Evolutionary conservation across 2,329 filamentous ascomycete genomes (phyloP).

Genomic region (Penicillium sp.): DNA sequence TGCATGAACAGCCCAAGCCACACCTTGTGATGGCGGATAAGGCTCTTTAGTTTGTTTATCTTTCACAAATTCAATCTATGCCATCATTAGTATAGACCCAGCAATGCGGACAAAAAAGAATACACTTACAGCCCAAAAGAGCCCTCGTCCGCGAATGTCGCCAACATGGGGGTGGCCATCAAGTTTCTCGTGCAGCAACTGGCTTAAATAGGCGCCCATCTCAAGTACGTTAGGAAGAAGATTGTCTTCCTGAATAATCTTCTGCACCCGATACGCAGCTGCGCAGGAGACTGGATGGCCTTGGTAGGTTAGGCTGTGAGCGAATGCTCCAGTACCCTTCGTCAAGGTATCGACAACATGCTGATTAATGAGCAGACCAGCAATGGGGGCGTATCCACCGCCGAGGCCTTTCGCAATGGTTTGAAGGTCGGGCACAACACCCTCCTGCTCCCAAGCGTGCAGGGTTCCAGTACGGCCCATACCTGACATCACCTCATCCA

Average conservation of each 20-base stretch:
- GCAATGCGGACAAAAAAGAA: background rate
- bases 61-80: conserved; percentile 56
- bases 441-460: conserved; percentile 58
- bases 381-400: conserved; percentile 55
- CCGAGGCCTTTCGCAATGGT: conserved; percentile 60
- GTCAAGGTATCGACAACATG: conserved; percentile 49
- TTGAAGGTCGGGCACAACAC: conserved; percentile 56
- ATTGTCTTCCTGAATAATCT: conserved; percentile 52
- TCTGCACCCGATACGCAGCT: conserved; percentile 53
- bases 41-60: conserved; percentile 53
- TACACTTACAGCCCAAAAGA: conserved; percentile 54
- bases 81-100: conserved; percentile 1
- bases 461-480: conserved; percentile 56
- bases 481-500: conserved; percentile 56
- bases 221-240: conserved; percentile 46
- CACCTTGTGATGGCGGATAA: conserved; percentile 43
- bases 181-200: conserved; percentile 46
- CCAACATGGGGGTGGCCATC: conserved; percentile 50
- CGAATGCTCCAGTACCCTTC: conserved; percentile 47
- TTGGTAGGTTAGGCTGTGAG: conserved; percentile 61
- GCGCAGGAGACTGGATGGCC: conserved; percentile 55
- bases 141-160: conserved; percentile 54
- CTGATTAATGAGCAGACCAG: conserved; percentile 51
- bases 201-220: conserved; percentile 32
- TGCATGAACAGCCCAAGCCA: conserved; percentile 50